Percentiles rank a stretch among this genome's conserved stretches.
Conservation (phyloP, 345 rosid genomes). For the Geranium rotundifolium region DNA sequence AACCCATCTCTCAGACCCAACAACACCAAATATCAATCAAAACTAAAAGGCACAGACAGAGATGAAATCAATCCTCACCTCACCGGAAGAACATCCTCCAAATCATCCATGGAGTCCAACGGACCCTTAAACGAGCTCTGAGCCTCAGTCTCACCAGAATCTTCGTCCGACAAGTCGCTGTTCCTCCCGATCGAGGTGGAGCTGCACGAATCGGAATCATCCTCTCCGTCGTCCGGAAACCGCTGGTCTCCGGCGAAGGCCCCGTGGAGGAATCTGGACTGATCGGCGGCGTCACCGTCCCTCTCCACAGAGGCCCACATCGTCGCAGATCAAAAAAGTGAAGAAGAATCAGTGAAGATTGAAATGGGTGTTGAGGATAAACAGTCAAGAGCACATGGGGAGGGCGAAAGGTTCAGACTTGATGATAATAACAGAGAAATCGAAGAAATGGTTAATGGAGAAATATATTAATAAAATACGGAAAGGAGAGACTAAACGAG, state of each 20-base stretch:
- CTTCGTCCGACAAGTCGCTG: conserved; percentile 13
- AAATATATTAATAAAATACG: no score
- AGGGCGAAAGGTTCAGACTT: conserved; percentile 8
- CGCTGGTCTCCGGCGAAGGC: background rate
- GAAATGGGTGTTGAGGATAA: conserved; percentile 1
- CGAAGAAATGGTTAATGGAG: no score
- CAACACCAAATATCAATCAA: background rate
- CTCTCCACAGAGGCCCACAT: conserved; percentile 7
- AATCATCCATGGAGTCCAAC: conserved; percentile 22
- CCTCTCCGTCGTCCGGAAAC: background rate
- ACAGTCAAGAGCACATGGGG: conserved; percentile 1
- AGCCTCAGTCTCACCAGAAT: conserved; percentile 14
- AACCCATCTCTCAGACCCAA: background rate
- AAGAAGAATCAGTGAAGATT: background rate
- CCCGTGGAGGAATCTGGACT: conserved; percentile 1
- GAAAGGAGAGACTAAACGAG: no score
- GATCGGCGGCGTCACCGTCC: background rate
- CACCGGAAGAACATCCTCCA: conserved; percentile 30
- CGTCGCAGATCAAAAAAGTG: background rate
- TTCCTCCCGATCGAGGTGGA: conserved; percentile 17
- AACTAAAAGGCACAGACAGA: no score
- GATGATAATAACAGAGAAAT: no score
- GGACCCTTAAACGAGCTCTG: conserved; percentile 31
- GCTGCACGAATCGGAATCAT: conserved; percentile 12
- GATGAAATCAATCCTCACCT: conserved; percentile 11